Percentiles rank a stretch among this genome's conserved stretches.
These are phyloP conservation scores for Cyphellophora attinorum DNA, from an alignment of 2,329 filamentous ascomycete species.

Conservation along the genomic window DNA sequence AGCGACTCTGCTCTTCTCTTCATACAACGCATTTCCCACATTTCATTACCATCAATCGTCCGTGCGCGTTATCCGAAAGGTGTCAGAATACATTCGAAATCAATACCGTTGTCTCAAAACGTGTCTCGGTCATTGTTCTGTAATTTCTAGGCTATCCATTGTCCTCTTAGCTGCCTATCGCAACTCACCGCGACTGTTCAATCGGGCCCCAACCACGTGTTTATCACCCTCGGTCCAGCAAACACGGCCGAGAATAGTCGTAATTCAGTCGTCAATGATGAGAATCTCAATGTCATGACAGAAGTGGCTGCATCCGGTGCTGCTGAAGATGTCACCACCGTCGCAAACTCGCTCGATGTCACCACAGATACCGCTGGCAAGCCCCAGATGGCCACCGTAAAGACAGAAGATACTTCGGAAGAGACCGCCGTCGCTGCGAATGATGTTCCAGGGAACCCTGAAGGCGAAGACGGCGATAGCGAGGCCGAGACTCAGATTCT, in stretches of 20 bases:
- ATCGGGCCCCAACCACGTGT: too few relatives aligned
- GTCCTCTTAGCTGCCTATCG: too few relatives aligned
- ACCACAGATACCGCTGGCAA: slow-evolving; percentile 2
- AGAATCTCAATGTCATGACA: slow-evolving; percentile 11
- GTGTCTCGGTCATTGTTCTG: too few relatives aligned
- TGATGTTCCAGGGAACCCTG: slow-evolving; percentile 6
- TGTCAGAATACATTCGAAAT: neutral
- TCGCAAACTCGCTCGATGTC: slow-evolving; percentile 4
- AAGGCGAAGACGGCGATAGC: slow-evolving; percentile 31
- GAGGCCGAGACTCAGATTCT: slow-evolving; percentile 42
- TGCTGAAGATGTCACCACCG: slow-evolving; percentile 6
- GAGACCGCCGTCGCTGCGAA: slow-evolving; percentile 2
- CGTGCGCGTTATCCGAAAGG: neutral
- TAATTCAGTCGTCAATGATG: slow-evolving; percentile 14
- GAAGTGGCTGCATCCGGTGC: slow-evolving; percentile 7
- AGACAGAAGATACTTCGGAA: slow-evolving; percentile 4
- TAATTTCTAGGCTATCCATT: too few relatives aligned
- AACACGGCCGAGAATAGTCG: slow-evolving; percentile 10
- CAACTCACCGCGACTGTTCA: too few relatives aligned
- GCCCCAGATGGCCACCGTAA: slow-evolving; percentile 2
- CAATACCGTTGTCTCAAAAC: too few relatives aligned
- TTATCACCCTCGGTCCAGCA: too few relatives aligned
- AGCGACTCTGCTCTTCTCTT: too few relatives aligned
- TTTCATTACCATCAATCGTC: too few relatives aligned
- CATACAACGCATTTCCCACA: too few relatives aligned